A percentile compares a stretch with the other conserved stretches of the same genome.
phyloP scores from a whole-genome alignment of 495 filamentous ascomycete genomes.

The Immersiella caudata region DNA sequence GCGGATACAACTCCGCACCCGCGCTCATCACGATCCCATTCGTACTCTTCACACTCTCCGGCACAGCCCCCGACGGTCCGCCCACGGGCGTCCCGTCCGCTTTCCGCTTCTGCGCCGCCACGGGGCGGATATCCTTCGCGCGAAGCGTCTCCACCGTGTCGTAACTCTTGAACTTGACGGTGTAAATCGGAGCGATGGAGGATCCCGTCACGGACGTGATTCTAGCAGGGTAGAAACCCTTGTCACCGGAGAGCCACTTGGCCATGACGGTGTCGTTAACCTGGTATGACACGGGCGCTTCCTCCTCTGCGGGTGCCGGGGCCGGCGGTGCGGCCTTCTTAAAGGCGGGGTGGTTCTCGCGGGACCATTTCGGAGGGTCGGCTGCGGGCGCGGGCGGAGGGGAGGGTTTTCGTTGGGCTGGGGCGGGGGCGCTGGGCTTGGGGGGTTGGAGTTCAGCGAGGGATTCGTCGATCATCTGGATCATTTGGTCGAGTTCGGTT shows the following conservation, averaged over 20 bases:
- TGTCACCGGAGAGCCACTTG: conserved; percentile 88
- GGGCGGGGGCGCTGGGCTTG: conserved; percentile 40
- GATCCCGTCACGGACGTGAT: conserved; percentile 94
- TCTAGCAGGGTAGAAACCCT: conserved; percentile 86
- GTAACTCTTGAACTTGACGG: conserved; percentile 92
- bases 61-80: conserved; percentile 46
- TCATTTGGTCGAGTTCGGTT: conserved; percentile 81
- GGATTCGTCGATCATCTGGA: conserved; percentile 73
- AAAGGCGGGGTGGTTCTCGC: conserved; percentile 71
- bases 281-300: conserved; percentile 61
- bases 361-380: conserved; percentile 64
- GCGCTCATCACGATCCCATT: conserved; percentile 78
- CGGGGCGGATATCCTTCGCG: conserved; percentile 80
- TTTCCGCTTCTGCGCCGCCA: conserved; percentile 81
- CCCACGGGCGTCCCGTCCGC: conserved; percentile 70
- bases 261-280: conserved; percentile 91
- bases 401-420: conserved; percentile 46
- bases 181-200: conserved; percentile 82
- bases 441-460: conserved; percentile 64
- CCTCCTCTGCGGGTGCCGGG: conserved; percentile 36
- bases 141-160: conserved; percentile 82
- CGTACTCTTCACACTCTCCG: conserved; percentile 14
- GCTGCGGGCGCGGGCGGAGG: conserved; percentile 44
- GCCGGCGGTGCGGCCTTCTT: conserved; percentile 53
- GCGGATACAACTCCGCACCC: conserved; percentile 81